Conservation (phyloP, 1,284 basidiomycete species). For the Ustilago trichophora region DNA sequence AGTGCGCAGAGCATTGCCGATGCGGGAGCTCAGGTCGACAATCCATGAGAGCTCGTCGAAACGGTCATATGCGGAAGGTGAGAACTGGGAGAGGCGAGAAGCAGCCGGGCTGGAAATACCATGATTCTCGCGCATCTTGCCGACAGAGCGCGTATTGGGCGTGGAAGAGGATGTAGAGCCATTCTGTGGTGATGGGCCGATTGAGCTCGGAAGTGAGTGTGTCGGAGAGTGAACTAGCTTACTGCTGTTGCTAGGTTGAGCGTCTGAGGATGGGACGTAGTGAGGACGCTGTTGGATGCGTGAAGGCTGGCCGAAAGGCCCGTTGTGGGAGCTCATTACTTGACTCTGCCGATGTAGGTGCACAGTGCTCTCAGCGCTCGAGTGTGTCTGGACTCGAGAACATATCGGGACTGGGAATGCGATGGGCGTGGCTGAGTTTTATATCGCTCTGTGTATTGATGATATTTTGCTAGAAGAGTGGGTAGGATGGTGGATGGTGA, state of each 20-base stretch:
- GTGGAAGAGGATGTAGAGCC: conserved; percentile 2
- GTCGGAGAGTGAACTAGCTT: conserved; percentile 3
- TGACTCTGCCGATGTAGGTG: too few relatives aligned
- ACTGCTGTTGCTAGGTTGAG: neutral
- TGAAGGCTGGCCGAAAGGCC: conserved; percentile 2
- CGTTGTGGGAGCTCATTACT: conserved; percentile 6
- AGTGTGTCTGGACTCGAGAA: too few relatives aligned
- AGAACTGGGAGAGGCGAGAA: conserved; percentile 11
- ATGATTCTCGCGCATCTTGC: neutral
- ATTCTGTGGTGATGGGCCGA: neutral
- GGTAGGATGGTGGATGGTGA: too few relatives aligned
- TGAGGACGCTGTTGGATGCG: conserved; percentile 13
- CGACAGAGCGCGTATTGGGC: neutral
- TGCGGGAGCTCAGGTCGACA: conserved; percentile 42
- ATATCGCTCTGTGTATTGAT: neutral
- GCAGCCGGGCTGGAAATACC: neutral
- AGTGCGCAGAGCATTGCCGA: conserved; percentile 27
- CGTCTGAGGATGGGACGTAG: conserved; percentile 13
- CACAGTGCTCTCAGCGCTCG: too few relatives aligned
- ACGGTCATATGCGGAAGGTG: conserved; percentile 39
- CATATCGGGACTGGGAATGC: too few relatives aligned
- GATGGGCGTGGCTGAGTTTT: too few relatives aligned
- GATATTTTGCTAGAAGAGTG: too few relatives aligned
- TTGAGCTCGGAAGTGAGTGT: neutral
- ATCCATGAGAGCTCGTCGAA: conserved; percentile 47